Evolutionary conservation across 176 grass and related monocot species (phyloP), one percentile per base, ranked within the genome.

Genomic region (Chloris gayana): DNA sequence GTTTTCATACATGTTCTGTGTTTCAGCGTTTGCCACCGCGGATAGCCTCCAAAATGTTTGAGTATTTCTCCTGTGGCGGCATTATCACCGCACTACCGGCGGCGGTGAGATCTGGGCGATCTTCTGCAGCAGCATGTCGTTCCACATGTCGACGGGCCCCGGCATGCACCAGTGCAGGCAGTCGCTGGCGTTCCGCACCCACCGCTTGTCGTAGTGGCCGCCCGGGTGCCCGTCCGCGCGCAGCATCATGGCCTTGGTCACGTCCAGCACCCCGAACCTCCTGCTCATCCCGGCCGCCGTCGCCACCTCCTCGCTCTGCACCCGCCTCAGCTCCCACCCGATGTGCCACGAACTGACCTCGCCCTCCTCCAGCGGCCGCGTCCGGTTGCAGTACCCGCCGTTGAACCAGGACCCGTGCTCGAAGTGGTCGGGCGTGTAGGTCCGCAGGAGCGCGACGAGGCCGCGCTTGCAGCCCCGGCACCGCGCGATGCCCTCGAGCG

Each of bases 181-280:
- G 81, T 97, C 91, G 60, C 73, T 94, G 69, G 69, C 85, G 76
- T 91, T 91, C 65, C 73, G 67, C 15, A 44, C 69, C 91, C 83
- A 88, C 50, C 70, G 64, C 81, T 76, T 88, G 56, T 86, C 73
- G 86, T 84, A 90, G 70, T 88, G 76, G 32, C 24, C 59, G 49
- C 87, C 94, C 0, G 91, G 94, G 76, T 97, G 94, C 11, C 82
- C 94, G 29, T 97, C 94, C 35, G 89, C 94, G 54, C 94, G 87
- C 68, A 94, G 67, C 94, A 97, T 97, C 94, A 89, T 97, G 32
- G 96, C 90, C 72, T 67, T 93, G 12, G 96, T 99, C 51, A 95
- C 90, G 69, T 99, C 92, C 57, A 95, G 74, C 27, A 95, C 30
- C 41, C 76, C 90, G 59, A 91, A 91, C 75, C 39, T 72, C 34